Conservation (phyloP, 495 filamentous ascomycete species). For the Tuber borchii region DNA sequence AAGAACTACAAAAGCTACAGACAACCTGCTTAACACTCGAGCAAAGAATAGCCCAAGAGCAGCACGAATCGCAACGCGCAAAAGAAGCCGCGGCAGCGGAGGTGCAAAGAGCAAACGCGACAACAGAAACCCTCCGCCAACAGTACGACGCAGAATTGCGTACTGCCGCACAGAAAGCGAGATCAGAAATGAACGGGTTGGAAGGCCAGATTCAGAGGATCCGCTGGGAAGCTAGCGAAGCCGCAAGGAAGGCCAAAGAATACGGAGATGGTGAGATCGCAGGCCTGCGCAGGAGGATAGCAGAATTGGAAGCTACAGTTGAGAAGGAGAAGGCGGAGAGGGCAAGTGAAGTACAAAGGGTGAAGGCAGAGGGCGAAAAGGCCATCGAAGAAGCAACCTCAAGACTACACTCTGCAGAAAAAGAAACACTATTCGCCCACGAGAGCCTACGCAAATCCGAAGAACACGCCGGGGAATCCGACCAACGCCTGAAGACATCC, state of each 20-base stretch:
- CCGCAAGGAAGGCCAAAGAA: constrained; percentile 17
- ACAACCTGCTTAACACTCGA: constrained; percentile 60
- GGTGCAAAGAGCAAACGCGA: constrained; percentile 57
- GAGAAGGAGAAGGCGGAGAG: constrained; percentile 13
- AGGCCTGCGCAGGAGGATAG: constrained; percentile 15
- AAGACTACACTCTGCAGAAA: constrained; percentile 9
- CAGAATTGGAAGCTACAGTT: constrained; percentile 3
- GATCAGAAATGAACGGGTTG: constrained; percentile 17
- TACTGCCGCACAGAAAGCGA: constrained; percentile 33
- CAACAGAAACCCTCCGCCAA: constrained; percentile 64
- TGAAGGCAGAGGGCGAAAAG: constrained; percentile 7
- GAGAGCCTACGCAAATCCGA: constrained; percentile 3
- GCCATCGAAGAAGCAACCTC: not conserved
- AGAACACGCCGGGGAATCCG: constrained; percentile 1
- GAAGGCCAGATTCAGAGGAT: constrained; percentile 33
- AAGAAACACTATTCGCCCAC: constrained; percentile 5
- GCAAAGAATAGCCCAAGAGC: constrained; percentile 66
- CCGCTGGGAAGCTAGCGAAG: constrained; percentile 28
- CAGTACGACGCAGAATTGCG: constrained; percentile 56
- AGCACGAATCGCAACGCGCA: constrained; percentile 64
- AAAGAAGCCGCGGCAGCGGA: constrained; percentile 64
- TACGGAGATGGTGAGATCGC: constrained; percentile 18
- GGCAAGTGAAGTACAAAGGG: constrained; percentile 14
- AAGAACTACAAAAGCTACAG: constrained; percentile 62
- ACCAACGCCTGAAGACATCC: constrained; percentile 9